A percentile compares a stretch with the other conserved stretches of the same genome.
Conservation (phyloP, 805 yeast species). For the Candida boidinii region DNA sequence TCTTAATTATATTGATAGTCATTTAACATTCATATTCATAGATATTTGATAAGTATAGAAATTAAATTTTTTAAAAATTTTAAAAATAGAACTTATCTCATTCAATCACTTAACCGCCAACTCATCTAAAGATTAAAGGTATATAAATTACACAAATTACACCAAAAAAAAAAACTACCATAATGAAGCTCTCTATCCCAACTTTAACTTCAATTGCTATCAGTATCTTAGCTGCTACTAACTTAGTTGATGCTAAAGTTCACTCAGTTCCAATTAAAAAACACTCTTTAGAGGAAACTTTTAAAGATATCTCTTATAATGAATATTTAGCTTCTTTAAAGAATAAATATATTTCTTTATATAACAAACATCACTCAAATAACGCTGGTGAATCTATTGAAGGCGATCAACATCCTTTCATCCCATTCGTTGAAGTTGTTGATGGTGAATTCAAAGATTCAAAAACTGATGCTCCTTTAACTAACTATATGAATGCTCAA, state of each 20-base stretch:
- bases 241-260: slow-evolving; percentile 31
- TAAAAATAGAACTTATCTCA: too few relatives aligned
- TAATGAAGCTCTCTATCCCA: slow-evolving; percentile 24
- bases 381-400: slow-evolving; percentile 13
- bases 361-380: slow-evolving; percentile 24
- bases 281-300: slow-evolving; percentile 37
- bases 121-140: too few relatives aligned
- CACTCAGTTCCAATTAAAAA: slow-evolving; percentile 39
- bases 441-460: slow-evolving; percentile 12
- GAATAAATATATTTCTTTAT: slow-evolving; percentile 36
- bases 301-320: slow-evolving; percentile 33
- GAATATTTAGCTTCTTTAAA: slow-evolving; percentile 42
- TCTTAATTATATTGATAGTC: too few relatives aligned
- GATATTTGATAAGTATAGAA: too few relatives aligned
- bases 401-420: slow-evolving; percentile 22
- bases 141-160: too few relatives aligned
- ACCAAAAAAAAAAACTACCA: too few relatives aligned
- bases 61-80: too few relatives aligned
- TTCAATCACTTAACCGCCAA: too few relatives aligned
- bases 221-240: slow-evolving; percentile 19
- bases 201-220: slow-evolving; percentile 36
- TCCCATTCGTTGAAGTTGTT: slow-evolving; percentile 32
- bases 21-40: too few relatives aligned
- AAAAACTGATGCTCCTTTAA: slow-evolving; percentile 63
- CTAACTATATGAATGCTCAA: slow-evolving; percentile 93